phyloP scores from a whole-genome alignment of 176 grass and related monocot genomes.

The Hyparrhenia diplandra region DNA sequence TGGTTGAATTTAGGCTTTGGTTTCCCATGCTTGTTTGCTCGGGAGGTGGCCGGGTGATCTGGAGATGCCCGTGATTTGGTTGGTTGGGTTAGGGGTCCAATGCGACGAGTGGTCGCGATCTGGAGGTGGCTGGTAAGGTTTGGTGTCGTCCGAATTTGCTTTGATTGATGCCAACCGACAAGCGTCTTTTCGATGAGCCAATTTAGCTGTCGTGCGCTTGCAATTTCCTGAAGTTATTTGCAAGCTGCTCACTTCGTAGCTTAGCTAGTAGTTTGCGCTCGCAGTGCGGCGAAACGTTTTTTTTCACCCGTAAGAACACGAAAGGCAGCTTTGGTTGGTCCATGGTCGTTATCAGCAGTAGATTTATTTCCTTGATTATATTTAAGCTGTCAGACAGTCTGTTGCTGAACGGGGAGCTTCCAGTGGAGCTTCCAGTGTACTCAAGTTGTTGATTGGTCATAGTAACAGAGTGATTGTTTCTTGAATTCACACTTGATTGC shows the following conservation, averaged over 20 bases:
- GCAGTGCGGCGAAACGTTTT: neutral
- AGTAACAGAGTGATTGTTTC: neutral
- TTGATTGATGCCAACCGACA: neutral
- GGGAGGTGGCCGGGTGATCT: slow-evolving; percentile 21
- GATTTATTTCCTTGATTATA: neutral
- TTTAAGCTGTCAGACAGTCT: neutral
- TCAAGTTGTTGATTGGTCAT: neutral
- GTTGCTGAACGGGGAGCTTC: neutral
- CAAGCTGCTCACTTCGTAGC: neutral
- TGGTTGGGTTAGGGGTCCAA: slow-evolving; percentile 13
- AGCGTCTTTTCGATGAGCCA: neutral
- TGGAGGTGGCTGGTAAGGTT: neutral
- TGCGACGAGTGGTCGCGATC: slow-evolving; percentile 33
- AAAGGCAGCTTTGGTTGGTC: neutral
- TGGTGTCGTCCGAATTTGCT: slow-evolving; percentile 4
- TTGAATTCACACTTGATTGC: neutral
- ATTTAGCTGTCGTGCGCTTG: neutral
- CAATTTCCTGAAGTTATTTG: neutral
- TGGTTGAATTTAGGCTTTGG: slow-evolving; percentile 4
- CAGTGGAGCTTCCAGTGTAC: no score
- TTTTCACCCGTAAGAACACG: neutral
- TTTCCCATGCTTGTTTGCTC: slow-evolving; percentile 12
- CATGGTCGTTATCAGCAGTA: neutral
- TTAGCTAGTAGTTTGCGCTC: neutral
- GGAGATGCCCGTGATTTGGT: slow-evolving; percentile 12